Conservation (phyloP, 2,329 filamentous ascomycete species). For the Penicillium hordei region DNA sequence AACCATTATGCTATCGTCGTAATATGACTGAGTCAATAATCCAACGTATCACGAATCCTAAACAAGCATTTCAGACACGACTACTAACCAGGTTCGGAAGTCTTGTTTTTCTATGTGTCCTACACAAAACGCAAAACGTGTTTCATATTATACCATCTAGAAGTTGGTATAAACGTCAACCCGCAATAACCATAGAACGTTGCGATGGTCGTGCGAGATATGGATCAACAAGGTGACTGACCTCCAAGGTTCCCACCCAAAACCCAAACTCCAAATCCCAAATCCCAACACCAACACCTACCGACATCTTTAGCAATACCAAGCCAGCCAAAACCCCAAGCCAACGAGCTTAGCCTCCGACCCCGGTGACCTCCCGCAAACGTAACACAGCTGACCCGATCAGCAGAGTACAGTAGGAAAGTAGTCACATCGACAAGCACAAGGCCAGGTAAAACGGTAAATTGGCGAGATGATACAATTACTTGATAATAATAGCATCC, state of each 20-base stretch:
- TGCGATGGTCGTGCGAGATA: not conserved
- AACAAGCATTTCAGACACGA: constrained; percentile 1
- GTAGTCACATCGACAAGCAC: not conserved
- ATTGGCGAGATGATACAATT: not conserved
- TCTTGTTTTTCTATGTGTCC: not conserved
- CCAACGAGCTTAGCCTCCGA: not conserved
- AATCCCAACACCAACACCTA: not conserved
- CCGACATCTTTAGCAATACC: not conserved
- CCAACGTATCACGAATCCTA: not conserved
- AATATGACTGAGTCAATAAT: not conserved
- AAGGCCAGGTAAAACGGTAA: not conserved
- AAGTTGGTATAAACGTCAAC: not conserved
- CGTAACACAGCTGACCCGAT: not conserved
- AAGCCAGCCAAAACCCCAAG: not conserved
- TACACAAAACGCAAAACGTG: not conserved
- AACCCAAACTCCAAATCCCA: too few relatives aligned
- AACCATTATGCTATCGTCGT: not conserved
- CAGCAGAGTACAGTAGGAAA: not conserved
- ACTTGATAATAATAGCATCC: not conserved
- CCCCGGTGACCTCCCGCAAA: not conserved
- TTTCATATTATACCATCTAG: not conserved
- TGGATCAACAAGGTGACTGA: not conserved
- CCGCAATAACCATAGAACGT: not conserved
- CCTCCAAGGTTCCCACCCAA: not conserved
- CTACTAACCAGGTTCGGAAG: not conserved